phyloP scores from a whole-genome alignment of 768 basidiomycete species.

The Kwoniella shandongensis region DNA sequence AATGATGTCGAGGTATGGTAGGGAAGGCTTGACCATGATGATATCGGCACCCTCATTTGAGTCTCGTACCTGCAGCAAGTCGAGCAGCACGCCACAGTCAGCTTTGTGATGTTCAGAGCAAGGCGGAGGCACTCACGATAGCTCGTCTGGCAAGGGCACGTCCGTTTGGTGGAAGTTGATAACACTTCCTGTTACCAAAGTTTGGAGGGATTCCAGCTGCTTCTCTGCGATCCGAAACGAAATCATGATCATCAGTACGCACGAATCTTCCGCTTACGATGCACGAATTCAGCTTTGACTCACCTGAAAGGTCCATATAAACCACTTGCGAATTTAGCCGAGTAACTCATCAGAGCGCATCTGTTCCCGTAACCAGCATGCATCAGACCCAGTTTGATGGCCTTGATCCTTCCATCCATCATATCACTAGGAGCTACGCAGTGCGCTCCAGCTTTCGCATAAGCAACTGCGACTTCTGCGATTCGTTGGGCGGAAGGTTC shows the following conservation, averaged over 20 bases:
- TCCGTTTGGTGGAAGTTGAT: slow-evolving; percentile 86
- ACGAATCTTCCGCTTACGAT: not conserved
- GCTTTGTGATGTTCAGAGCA: slow-evolving; percentile 3
- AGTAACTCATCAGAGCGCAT: slow-evolving; percentile 93
- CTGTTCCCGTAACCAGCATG: slow-evolving; percentile 80
- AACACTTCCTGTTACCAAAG: slow-evolving; percentile 95
- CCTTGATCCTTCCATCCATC: slow-evolving; percentile 95
- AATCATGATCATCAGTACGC: slow-evolving; percentile 3
- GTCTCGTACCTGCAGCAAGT: slow-evolving; percentile 70
- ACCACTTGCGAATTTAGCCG: slow-evolving; percentile 93
- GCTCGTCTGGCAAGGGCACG: slow-evolving; percentile 90
- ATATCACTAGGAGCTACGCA: slow-evolving; percentile 99
- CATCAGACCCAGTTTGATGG: slow-evolving; percentile 83
- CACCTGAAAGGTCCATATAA: slow-evolving; percentile 96
- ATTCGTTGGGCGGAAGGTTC: slow-evolving; percentile 79
- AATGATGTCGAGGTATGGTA: slow-evolving; percentile 96
- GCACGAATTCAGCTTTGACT: slow-evolving; percentile 23
- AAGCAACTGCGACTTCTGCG: slow-evolving; percentile 85
- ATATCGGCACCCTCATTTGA: slow-evolving; percentile 90
- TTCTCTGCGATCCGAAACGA: slow-evolving; percentile 61
- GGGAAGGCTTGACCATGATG: slow-evolving; percentile 95
- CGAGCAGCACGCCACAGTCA: not conserved
- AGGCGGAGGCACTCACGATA: slow-evolving; percentile 72
- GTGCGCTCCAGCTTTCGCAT: slow-evolving; percentile 93
- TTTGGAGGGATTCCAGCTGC: slow-evolving; percentile 95